These are phyloP conservation scores for Xerocomellus dryophilus DNA, from an alignment of 768 basidiomycete genomes.

Conservation along the genomic window DNA sequence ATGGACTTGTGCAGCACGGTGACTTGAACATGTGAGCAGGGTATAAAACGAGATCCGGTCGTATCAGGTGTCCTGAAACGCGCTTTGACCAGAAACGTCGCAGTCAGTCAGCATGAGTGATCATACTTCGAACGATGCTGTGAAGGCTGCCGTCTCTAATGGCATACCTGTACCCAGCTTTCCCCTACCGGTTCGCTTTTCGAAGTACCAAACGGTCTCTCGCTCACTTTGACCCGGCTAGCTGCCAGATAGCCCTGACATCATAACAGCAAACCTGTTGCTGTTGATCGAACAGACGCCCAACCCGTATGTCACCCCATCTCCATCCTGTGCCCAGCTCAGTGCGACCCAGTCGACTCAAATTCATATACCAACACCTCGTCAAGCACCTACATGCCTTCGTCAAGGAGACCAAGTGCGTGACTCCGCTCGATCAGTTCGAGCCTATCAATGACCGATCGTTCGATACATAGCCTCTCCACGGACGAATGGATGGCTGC, in stretches of 20 bases:
- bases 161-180: slow-evolving; percentile 39
- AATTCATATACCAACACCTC: slow-evolving; percentile 50
- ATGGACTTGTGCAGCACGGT: background rate
- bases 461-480: slow-evolving; percentile 45
- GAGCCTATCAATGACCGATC: background rate
- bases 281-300: slow-evolving; percentile 37
- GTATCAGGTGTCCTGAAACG: background rate
- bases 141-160: slow-evolving; percentile 36
- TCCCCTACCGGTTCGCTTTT: slow-evolving; percentile 38
- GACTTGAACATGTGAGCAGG: background rate
- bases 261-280: slow-evolving; percentile 47
- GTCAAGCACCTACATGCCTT: slow-evolving; percentile 73
- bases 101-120: slow-evolving; percentile 11
- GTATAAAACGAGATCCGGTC: slow-evolving; percentile 8
- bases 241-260: slow-evolving; percentile 48
- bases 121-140: slow-evolving; percentile 1
- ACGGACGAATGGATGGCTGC: slow-evolving; percentile 84
- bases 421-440: background rate
- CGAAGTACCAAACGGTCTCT: background rate
- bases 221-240: slow-evolving; percentile 20
- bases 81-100: background rate
- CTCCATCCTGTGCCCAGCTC: background rate
- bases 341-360: slow-evolving; percentile 34
- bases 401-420: slow-evolving; percentile 62
- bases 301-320: slow-evolving; percentile 36